Conservation (phyloP, 768 basidiomycete genomes). For the Pleurotus eryngii region DNA sequence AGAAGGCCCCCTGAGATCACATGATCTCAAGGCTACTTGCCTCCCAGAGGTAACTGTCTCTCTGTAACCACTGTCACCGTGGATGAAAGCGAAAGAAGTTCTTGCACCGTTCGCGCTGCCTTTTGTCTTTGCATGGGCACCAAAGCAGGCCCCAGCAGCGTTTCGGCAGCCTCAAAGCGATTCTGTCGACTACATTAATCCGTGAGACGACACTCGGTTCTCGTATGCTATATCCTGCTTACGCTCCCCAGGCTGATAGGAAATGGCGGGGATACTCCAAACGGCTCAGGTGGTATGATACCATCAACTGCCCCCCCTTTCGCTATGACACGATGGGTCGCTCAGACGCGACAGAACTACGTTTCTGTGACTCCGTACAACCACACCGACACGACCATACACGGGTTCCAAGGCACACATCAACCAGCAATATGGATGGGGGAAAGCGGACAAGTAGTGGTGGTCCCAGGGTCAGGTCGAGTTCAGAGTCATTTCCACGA, state of each 20-base stretch:
- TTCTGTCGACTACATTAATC: constrained; percentile 27
- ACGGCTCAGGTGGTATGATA: constrained; percentile 56
- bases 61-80: too few relatives aligned
- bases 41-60: too few relatives aligned
- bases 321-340: constrained; percentile 67
- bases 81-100: too few relatives aligned
- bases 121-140: too few relatives aligned
- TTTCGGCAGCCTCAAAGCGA: constrained; percentile 17
- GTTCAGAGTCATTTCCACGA: constrained; percentile 55
- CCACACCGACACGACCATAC: constrained; percentile 36
- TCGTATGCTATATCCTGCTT: not conserved
- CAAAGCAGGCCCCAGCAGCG: too few relatives aligned
- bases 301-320: constrained; percentile 57
- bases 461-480: constrained; percentile 37
- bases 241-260: constrained; percentile 35
- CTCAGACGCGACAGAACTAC: constrained; percentile 57
- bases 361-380: constrained; percentile 53
- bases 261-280: constrained; percentile 48
- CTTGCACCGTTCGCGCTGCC: too few relatives aligned
- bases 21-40: too few relatives aligned
- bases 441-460: constrained; percentile 44
- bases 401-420: constrained; percentile 61
- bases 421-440: constrained; percentile 72
- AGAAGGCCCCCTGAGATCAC: too few relatives aligned
- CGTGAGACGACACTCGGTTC: constrained; percentile 13